Evolutionary conservation across 495 filamentous ascomycete species (phyloP).

Genomic region (Penicillium simplicissimum): DNA sequence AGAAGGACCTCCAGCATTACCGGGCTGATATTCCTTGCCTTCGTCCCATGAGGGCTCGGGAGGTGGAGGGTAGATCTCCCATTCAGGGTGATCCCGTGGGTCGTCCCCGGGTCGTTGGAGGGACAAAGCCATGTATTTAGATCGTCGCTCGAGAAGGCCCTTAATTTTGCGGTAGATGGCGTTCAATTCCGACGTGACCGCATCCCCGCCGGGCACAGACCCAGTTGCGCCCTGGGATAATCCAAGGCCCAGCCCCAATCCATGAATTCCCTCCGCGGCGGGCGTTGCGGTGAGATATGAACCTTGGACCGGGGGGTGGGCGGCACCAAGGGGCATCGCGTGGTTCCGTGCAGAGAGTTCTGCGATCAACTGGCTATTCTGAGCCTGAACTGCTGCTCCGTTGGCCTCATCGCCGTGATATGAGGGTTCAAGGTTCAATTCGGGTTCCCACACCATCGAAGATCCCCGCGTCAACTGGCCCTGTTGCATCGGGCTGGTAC

Average conservation of each 20-base stretch:
- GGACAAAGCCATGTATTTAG: constrained; percentile 88
- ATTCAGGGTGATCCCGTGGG: constrained; percentile 78
- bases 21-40: constrained; percentile 52
- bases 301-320: constrained; percentile 45
- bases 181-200: constrained; percentile 77
- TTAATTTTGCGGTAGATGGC: constrained; percentile 87
- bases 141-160: constrained; percentile 76
- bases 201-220: constrained; percentile 60
- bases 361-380: constrained; percentile 30
- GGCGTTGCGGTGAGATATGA: constrained; percentile 38
- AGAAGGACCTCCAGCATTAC: constrained; percentile 18
- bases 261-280: constrained; percentile 49
- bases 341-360: constrained; percentile 49
- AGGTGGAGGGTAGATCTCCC: constrained; percentile 88
- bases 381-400: constrained; percentile 16
- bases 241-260: constrained; percentile 52
- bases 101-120: constrained; percentile 78
- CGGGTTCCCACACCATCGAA: constrained; percentile 19
- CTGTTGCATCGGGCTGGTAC: constrained; percentile 14
- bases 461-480: constrained; percentile 12
- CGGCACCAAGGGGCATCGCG: constrained; percentile 41
- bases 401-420: constrained; percentile 8
- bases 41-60: constrained; percentile 89
- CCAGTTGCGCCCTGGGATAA: constrained; percentile 41
- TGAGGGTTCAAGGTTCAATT: constrained; percentile 15